Percentiles rank a stretch among this genome's conserved stretches.
Conservation (phyloP, 106 monocot genomes). For the Chionographis japonica region DNA sequence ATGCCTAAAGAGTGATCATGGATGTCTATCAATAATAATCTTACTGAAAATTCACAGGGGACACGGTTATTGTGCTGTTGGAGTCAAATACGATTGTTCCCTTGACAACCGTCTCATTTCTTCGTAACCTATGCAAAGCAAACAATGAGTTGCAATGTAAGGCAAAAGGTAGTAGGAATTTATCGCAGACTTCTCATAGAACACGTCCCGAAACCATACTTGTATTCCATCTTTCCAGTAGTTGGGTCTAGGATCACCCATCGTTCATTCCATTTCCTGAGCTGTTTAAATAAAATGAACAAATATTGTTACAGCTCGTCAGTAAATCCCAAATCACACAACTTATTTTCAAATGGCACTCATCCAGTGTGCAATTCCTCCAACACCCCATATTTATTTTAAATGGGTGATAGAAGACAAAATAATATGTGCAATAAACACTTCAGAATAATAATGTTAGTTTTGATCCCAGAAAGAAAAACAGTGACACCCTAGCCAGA, state of each 20-base stretch:
- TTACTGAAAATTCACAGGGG: slow-evolving; percentile 88
- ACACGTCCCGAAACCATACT: slow-evolving; percentile 39
- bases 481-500: too few species aligned
- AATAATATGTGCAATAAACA: too few species aligned
- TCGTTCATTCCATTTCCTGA: slow-evolving; percentile 95
- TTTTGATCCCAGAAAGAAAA: too few species aligned
- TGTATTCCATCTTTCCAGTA: slow-evolving; percentile 99
- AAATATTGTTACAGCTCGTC: neutral
- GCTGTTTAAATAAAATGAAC: slow-evolving; percentile 33
- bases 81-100: slow-evolving; percentile 86
- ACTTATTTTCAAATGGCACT: neutral
- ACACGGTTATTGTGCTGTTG: slow-evolving; percentile 84
- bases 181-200: neutral
- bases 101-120: slow-evolving; percentile 66
- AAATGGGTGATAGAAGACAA: too few species aligned
- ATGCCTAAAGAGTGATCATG: slow-evolving; percentile 4
- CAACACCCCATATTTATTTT: too few species aligned
- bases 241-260: slow-evolving; percentile 95
- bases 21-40: slow-evolving; percentile 3
- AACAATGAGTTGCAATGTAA: neutral
- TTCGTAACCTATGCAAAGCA: slow-evolving; percentile 42
- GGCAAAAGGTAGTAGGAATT: neutral
- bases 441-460: too few species aligned
- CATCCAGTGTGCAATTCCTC: too few species aligned
- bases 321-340: neutral